Percentiles rank a stretch among this genome's conserved stretches.
Evolutionary conservation across 768 basidiomycete genomes (phyloP).

Genomic region (Serendipita indica): DNA sequence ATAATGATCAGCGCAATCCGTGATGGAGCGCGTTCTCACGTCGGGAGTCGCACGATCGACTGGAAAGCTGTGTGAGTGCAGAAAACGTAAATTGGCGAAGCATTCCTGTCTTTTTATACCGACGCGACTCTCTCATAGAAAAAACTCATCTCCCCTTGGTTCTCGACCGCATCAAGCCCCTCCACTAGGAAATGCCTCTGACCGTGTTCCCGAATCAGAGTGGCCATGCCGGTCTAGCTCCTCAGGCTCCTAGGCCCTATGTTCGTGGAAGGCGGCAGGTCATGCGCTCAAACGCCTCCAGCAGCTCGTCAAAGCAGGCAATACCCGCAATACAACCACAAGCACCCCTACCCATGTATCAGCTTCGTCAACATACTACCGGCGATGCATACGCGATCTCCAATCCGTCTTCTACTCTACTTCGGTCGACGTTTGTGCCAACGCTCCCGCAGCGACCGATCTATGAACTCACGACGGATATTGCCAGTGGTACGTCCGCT

Average conservation of each 20-base stretch:
- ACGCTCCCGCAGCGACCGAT: not conserved
- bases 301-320: no score
- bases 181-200: not conserved
- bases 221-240: not conserved
- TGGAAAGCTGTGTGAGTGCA: not conserved
- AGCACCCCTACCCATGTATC: not conserved
- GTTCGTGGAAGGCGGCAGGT: not conserved
- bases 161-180: not conserved
- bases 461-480: not conserved
- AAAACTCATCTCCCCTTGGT: not conserved
- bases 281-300: no score
- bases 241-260: not conserved
- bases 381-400: not conserved
- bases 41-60: no score
- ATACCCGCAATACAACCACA: no score
- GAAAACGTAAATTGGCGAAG: not conserved
- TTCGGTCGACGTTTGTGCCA: not conserved
- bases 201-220: not conserved
- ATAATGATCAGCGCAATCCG: no score
- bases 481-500: not conserved
- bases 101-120: not conserved
- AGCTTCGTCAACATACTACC: not conserved
- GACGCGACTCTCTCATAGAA: not conserved
- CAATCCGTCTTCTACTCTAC: not conserved
- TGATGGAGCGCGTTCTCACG: no score